Percentiles rank a stretch among this genome's conserved stretches.
These are phyloP conservation scores for Auricularia sp. DNA, from an alignment of 768 basidiomycete genomes.

Conservation along the genomic window DNA sequence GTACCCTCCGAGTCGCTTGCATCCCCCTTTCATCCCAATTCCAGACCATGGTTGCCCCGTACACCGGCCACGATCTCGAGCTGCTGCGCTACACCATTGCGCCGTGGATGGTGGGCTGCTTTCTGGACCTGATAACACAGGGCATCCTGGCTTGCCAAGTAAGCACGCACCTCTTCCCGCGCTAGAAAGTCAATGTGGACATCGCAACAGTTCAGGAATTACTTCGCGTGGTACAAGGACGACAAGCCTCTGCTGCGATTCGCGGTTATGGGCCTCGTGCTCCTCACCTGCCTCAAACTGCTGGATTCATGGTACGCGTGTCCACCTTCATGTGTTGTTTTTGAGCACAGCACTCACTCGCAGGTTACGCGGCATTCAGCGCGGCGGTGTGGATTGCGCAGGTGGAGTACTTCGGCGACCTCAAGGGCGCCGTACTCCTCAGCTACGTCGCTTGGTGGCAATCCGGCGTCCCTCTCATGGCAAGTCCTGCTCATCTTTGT, in stretches of 20 bases:
- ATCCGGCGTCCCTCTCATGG: constrained; percentile 1
- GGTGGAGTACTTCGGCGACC: constrained; percentile 1
- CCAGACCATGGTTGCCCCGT: background rate
- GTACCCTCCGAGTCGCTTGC: too few relatives aligned
- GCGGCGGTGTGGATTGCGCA: background rate
- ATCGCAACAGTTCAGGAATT: background rate
- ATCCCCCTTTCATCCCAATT: too few relatives aligned
- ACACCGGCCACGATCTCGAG: background rate
- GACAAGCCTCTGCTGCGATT: background rate
- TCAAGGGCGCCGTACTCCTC: background rate
- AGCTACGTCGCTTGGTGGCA: background rate
- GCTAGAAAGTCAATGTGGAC: too few relatives aligned
- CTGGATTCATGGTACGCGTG: background rate
- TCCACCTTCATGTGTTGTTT: background rate
- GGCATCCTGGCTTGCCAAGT: background rate
- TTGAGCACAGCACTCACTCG: background rate
- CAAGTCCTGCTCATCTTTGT: background rate
- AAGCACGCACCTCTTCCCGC: background rate
- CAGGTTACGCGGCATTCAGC: background rate
- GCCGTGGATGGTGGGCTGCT: constrained; percentile 1
- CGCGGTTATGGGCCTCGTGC: background rate
- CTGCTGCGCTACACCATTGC: background rate
- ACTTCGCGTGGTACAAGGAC: background rate
- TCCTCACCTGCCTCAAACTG: background rate
- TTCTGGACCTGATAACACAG: background rate